These are phyloP conservation scores for Apophysomyces ossiformis DNA, from an alignment of 371 early-diverging fungal genomes.

Conservation along the genomic window DNA sequence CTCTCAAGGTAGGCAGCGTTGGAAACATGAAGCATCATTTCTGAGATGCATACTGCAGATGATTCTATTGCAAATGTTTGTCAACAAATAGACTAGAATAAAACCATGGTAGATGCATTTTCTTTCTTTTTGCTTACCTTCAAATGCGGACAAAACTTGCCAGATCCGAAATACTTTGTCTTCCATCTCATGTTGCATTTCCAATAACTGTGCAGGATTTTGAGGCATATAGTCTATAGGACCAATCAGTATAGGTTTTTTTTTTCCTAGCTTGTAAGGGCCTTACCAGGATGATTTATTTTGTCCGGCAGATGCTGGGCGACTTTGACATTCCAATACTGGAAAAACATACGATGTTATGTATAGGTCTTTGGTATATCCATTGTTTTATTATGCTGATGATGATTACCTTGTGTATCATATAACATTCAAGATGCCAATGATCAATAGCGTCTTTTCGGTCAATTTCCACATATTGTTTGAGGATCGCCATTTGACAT, in stretches of 20 bases:
- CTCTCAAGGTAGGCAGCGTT: conserved; percentile 87
- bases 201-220: conserved; percentile 22
- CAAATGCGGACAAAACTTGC: conserved; percentile 92
- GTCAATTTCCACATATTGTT: conserved; percentile 92
- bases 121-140: conserved; percentile 42
- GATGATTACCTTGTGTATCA: conserved; percentile 82
- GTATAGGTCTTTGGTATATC: background rate
- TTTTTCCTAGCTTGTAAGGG: background rate
- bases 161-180: conserved; percentile 93
- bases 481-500: conserved; percentile 90
- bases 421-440: conserved; percentile 98
- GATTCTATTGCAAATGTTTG: conserved; percentile 65
- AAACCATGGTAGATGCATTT: background rate
- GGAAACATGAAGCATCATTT: conserved; percentile 95
- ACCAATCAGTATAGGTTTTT: background rate
- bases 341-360: conserved; percentile 9
- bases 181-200: conserved; percentile 68
- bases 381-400: background rate
- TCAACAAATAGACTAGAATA: conserved; percentile 3
- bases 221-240: conserved; percentile 7
- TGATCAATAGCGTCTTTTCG: conserved; percentile 76
- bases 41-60: conserved; percentile 96
- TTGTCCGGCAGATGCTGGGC: conserved; percentile 28
- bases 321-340: conserved; percentile 78
- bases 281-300: conserved; percentile 18